Percentiles rank a stretch among this genome's conserved stretches.
phyloP scores from a whole-genome alignment of 2,329 filamentous ascomycete genomes.

The Pseudocercospora vitis region DNA sequence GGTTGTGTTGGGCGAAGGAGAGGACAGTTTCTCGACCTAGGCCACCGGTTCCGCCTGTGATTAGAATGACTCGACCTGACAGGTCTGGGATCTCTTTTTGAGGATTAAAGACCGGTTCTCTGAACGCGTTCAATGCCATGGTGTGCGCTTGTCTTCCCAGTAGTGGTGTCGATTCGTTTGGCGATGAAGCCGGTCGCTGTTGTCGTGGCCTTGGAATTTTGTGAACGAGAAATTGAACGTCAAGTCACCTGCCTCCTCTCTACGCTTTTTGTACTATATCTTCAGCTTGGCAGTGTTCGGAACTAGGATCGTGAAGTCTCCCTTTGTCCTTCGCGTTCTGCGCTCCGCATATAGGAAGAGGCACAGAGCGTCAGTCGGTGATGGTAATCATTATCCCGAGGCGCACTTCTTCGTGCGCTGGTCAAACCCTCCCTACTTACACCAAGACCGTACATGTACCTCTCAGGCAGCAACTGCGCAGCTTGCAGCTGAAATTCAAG shows the following conservation, averaged over 20 bases:
- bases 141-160: not conserved
- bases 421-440: no score
- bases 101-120: conserved; percentile 25
- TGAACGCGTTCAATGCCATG: conserved; percentile 14
- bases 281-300: no score
- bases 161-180: no score
- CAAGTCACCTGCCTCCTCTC: not conserved
- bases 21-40: conserved; percentile 39
- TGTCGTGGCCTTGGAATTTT: not conserved
- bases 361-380: not conserved
- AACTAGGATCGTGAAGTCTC: no score
- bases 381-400: no score
- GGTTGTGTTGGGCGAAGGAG: conserved; percentile 52
- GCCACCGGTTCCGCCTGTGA: conserved; percentile 29
- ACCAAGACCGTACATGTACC: no score
- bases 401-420: no score
- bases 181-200: no score
- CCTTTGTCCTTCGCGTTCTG: no score
- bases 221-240: not conserved
- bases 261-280: not conserved
- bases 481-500: no score
- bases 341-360: not conserved
- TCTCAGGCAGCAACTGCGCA: no score
- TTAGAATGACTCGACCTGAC: conserved; percentile 32
- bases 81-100: conserved; percentile 32